Evolutionary conservation across 805 yeast genomes (phyloP), one percentile per base, ranked within the genome.

Genomic region (Scheffersomyces lignosus): DNA sequence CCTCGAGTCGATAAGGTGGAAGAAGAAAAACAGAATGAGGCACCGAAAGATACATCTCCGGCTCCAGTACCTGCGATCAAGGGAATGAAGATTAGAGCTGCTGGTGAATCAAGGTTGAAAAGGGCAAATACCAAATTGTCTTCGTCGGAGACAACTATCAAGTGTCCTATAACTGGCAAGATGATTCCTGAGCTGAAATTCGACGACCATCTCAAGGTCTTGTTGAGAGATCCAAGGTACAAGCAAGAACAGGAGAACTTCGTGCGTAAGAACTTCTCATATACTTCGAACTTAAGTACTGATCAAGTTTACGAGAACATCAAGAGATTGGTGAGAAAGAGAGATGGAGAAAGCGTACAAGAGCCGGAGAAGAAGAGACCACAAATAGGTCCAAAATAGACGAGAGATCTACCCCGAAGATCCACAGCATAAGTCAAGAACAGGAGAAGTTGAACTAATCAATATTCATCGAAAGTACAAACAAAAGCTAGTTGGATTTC

Each of bases 91-190:
- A 73, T 87, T 18, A 72, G 71, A 44, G 74, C 85, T 3, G 87
- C 85, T 3, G 95, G 95, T 3, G 81, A 81, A 36, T 73, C 88
- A 1, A 62, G 95, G 50, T 52, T 45, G 52, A 73, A 57, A 55
- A 64, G 43, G 29, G 41, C 42, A 32, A 41, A 37, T 13, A 27
- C 27, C 9, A 33, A 23, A 7, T 33, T 34, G 3, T 17, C 38
- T 3, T 15, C 25, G 5, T 30, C 41, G 5, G 73, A 63, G 39
- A 62, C 56, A 6, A 46, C 64, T 31, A 73, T 89, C 27, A 73
- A 68, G 44, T 87, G 96, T 54, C 96, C 96, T n/a, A 67, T 86
- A 27, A 86, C 96, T 0, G 82, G 82, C 1, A 73, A 79, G 49
- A 51, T 73, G 52, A 74, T 90, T 1, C 83, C 90, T 0, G 93